These are phyloP conservation scores for Chytriomyces hyalinus DNA, from an alignment of 192 early-diverging fungal species.

Conservation along the genomic window DNA sequence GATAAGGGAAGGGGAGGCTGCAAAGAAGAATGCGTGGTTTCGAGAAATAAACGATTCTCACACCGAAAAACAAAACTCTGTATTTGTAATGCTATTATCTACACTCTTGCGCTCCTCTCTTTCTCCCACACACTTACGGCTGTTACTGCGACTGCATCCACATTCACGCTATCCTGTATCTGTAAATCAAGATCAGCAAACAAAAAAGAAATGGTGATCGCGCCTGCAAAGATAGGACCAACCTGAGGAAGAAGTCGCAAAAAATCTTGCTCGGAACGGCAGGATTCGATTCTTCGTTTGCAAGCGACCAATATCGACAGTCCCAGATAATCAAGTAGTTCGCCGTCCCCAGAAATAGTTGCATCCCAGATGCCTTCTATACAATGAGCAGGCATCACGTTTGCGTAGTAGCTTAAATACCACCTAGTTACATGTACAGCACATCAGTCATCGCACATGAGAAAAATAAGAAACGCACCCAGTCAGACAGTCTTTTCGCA, in stretches of 20 bases:
- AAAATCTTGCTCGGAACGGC: constrained; percentile 34
- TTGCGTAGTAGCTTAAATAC: constrained; percentile 48
- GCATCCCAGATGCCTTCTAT: constrained; percentile 53
- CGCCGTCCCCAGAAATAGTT: constrained; percentile 16
- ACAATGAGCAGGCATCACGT: constrained; percentile 43
- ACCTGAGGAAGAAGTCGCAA: constrained; percentile 40
- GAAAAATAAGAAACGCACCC: background rate
- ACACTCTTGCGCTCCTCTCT: background rate
- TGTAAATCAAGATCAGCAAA: constrained; percentile 17
- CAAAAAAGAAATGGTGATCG: background rate
- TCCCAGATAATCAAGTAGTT: constrained; percentile 48
- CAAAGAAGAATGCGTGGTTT: constrained; percentile 3
- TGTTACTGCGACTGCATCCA: constrained; percentile 48
- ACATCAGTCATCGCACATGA: background rate
- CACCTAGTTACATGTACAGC: constrained; percentile 29
- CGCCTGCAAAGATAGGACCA: background rate
- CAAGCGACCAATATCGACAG: constrained; percentile 45
- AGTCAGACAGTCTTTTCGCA: constrained; percentile 5
- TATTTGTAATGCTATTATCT: background rate
- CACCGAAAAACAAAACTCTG: constrained; percentile 6
- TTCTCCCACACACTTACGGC: constrained; percentile 56
- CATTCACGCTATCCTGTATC: constrained; percentile 45
- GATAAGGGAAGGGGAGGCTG: background rate
- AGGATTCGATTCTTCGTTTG: constrained; percentile 38
- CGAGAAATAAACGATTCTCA: constrained; percentile 14